Base-by-base conservation (phyloP, 352 stramenopile genomes). In the Globisporangium heterothallicum region DNA sequence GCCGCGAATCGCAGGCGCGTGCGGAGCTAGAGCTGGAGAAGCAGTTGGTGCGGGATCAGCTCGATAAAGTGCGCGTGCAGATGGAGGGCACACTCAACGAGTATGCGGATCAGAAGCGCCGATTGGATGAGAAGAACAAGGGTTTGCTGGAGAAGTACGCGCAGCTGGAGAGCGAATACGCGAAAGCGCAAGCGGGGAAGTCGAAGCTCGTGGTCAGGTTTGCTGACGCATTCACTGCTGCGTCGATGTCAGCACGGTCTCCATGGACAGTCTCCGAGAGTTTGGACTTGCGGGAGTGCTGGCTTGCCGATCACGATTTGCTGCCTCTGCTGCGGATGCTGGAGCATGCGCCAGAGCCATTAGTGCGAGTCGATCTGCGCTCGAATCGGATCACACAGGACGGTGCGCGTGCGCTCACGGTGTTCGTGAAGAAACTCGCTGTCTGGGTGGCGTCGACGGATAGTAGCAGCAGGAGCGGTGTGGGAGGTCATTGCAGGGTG, bases 311-410 rank as follows among this genome's bases (percentile, higher is more conserved):
- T 46, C 60, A 68, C 14, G 81, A 92, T 36, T 25, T 83, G 18
- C 42, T 41, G 2, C 56, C 64, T 1, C 44, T 92, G 27, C 49
- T 81, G 24, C 66, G 61, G 10, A 70, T 73, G 51, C 41, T 87
- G 10, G 56, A 76, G 43, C 38, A 42, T 53, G 56, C 69, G 19
- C 40, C 38, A 0, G 27, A 53, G 0, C 54, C 42, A 26, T 48
- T 80, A 30, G 58, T 52, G 0, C 59, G 62, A 0, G 30, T 92
- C 13, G 81, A 92, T 53, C 53, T 92, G 21, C 66, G 78, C 13
- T 63, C 38, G 36, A 89, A 92, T 40, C 68, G 74, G 2, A 43
- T 89, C 25, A 89, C 78, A 16, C 63, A 82, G 18, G 64, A 84
- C 4, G 64, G 68, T 8, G 72, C 78, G 52, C 58, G 56, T 6